These are phyloP conservation scores for Lactifluus echinatus DNA, from an alignment of 768 basidiomycete genomes.

Conservation along the genomic window DNA sequence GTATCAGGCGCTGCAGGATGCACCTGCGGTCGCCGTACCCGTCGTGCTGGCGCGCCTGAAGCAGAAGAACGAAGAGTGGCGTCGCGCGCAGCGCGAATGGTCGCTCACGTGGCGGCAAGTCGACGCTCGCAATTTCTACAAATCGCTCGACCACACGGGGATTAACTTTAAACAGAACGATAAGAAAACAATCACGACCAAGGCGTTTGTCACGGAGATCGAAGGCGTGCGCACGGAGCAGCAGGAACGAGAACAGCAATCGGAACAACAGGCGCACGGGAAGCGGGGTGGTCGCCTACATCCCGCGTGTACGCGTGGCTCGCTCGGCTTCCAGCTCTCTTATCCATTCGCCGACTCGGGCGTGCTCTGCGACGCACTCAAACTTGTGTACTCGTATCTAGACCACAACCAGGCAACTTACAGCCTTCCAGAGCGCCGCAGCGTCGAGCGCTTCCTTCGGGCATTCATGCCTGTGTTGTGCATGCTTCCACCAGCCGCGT, in stretches of 20 bases:
- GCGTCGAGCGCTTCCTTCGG: conserved; percentile 78
- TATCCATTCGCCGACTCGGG: conserved; percentile 69
- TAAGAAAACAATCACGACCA: conserved; percentile 85
- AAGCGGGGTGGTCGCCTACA: background rate
- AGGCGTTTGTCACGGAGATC: conserved; percentile 73
- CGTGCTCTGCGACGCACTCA: conserved; percentile 81
- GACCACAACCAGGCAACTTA: conserved; percentile 78
- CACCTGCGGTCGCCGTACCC: conserved; percentile 82
- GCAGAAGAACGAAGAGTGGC: conserved; percentile 96
- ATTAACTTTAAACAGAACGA: conserved; percentile 92
- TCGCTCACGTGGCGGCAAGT: conserved; percentile 95
- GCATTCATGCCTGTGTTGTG: conserved; percentile 78
- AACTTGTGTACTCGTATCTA: conserved; percentile 84
- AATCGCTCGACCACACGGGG: conserved; percentile 93
- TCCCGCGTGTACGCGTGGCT: conserved; percentile 34
- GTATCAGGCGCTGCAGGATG: conserved; percentile 82
- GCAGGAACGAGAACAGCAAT: conserved; percentile 22
- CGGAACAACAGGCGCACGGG: conserved; percentile 5
- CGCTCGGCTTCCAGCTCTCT: conserved; percentile 64
- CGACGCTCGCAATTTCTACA: conserved; percentile 97
- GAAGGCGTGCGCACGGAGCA: conserved; percentile 51
- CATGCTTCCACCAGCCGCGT: conserved; percentile 58
- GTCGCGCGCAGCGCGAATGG: conserved; percentile 89
- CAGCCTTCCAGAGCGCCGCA: conserved; percentile 66
- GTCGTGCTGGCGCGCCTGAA: conserved; percentile 85